Conservation (phyloP, 2,329 filamentous ascomycete genomes). For the Exutisphaerella laricina region DNA sequence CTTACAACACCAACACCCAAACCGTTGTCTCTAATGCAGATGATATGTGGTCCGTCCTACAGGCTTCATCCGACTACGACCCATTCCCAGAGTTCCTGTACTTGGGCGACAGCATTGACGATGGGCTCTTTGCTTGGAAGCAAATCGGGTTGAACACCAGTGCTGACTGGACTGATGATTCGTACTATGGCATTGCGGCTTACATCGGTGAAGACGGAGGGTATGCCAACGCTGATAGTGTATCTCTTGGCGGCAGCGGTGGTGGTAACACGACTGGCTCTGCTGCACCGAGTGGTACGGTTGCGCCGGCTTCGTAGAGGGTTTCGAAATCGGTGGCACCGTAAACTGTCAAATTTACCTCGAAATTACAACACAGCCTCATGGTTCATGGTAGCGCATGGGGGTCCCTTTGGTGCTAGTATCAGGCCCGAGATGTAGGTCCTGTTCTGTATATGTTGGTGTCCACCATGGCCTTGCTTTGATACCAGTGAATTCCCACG, state of each 20-base stretch:
- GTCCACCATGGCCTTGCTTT: too few species aligned
- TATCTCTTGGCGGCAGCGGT: conserved; percentile 12
- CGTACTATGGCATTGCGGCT: conserved; percentile 18
- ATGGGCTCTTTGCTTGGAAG: conserved; percentile 53
- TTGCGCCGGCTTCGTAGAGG: conserved; percentile 4
- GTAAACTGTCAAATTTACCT: too few species aligned
- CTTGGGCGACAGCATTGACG: conserved; percentile 49
- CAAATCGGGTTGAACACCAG: conserved; percentile 45
- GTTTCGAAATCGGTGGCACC: too few species aligned
- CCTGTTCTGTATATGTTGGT: too few species aligned
- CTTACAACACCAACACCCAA: conserved; percentile 41
- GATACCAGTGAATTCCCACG: too few species aligned
- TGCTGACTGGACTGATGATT: conserved; percentile 22
- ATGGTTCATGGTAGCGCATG: too few species aligned
- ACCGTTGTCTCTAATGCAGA: conserved; percentile 46
- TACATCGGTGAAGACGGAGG: conserved; percentile 20
- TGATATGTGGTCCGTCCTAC: conserved; percentile 42
- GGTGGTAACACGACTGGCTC: conserved; percentile 8
- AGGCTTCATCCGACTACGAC: conserved; percentile 47
- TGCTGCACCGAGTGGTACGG: conserved; percentile 11
- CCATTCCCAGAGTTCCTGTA: conserved; percentile 55
- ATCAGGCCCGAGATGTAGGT: too few species aligned
- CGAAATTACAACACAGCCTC: too few species aligned
- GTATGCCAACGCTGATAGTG: conserved; percentile 18
- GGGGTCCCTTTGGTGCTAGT: too few species aligned